Base-by-base conservation (phyloP, 306 rosid genomes). In the Pyrus pyrifolia region DNA sequence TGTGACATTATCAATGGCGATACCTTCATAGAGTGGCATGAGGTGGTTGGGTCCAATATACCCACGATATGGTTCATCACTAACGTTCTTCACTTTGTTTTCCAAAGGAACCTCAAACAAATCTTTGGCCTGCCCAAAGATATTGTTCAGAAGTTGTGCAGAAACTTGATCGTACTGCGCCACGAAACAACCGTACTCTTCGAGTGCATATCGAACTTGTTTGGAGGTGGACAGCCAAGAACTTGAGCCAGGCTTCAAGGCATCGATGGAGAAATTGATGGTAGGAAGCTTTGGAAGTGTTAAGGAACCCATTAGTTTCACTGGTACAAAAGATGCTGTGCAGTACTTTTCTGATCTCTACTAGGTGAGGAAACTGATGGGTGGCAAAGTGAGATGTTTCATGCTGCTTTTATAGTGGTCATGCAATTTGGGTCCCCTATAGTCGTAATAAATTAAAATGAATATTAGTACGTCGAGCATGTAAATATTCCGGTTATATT, bases 151-250 rank as follows among this genome's bases (percentile, higher is more conserved):
- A 62, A 78, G 81, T 73, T 71, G 64, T 10, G 38, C 10, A 13
- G 77, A 51, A 62, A 78, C 11, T 61, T 31, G 31, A 3, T 79
- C 42, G 60, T 60, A 74, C 17, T 8, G 11, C 25, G 49, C 78
- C 12, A 71, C 62, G 21, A 79, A 79, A 6, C 78, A 66, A 22
- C 82, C 51, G 68, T 79, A 44, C 19, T 79, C 78, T 61, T 79
- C 78, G 10, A 79, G 73, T 2, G 82, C 82, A 2, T 35, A 15
- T 1, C 78, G 63, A 57, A 79, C 68, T 30, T 78, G 4, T 53
- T 63, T 31, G 71, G 64, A 38, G n/a, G 63, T 15, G 11, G 81
- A 70, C 18, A 71, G 17, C 81, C 81, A 42, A 1, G 66, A 30
- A 18, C 15, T 11, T 60, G 81, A 61, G 22, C 72, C 58, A 18